Conservation (phyloP, 2,329 filamentous ascomycete genomes). For the Xylariaceae sp. region DNA sequence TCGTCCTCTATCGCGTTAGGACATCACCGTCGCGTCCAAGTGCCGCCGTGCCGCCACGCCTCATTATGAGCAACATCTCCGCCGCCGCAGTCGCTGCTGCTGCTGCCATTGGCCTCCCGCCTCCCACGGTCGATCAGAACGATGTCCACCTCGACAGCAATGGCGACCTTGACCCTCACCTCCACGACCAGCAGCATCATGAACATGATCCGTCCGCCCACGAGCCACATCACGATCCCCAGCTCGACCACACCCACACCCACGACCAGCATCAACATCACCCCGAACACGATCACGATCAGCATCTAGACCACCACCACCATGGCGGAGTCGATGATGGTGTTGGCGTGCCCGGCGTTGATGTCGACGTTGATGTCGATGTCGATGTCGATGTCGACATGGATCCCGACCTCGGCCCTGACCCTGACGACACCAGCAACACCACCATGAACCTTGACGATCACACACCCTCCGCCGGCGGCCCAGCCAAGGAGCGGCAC, state of each 20-base stretch:
- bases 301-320: constrained; percentile 1
- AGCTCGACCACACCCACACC: neutral
- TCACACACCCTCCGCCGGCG: constrained; percentile 17
- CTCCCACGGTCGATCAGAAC: neutral
- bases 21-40: constrained; percentile 11
- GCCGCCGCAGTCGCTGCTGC: constrained; percentile 13
- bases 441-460: constrained; percentile 14
- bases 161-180: constrained; percentile 1
- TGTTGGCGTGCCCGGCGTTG: constrained; percentile 1
- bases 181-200: constrained; percentile 2
- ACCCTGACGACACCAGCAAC: constrained; percentile 17
- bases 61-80: constrained; percentile 26
- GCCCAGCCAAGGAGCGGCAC: constrained; percentile 47
- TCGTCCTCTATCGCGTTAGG: constrained; percentile 10
- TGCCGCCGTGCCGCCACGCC: constrained; percentile 1
- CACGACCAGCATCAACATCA: neutral
- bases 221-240: neutral
- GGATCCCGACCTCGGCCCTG: constrained; percentile 7
- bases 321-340: constrained; percentile 3
- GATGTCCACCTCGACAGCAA: constrained; percentile 1
- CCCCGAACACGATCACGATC: neutral
- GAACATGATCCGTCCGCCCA: constrained; percentile 1
- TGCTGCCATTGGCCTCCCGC: constrained; percentile 5
- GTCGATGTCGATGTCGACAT: constrained; percentile 8
- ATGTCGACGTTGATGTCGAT: constrained; percentile 1